Conservation (phyloP, 345 rosid species). For the Pugionium dolabratum region DNA sequence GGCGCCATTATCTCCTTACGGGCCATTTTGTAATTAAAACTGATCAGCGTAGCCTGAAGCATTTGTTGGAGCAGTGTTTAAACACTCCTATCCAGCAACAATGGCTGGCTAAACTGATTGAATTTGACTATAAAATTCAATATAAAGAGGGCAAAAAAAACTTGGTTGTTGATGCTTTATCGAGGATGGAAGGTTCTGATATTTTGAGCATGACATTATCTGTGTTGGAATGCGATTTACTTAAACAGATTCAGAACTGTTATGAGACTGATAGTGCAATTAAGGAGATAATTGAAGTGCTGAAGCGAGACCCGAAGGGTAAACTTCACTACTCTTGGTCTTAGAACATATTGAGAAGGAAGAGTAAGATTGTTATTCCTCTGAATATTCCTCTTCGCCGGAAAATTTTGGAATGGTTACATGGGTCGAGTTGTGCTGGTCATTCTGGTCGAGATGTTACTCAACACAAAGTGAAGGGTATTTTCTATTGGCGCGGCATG, state of each 20-base stretch:
- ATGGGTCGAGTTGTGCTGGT: not conserved
- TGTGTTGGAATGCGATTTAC: not conserved
- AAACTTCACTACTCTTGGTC: not conserved
- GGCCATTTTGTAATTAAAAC: too few species aligned
- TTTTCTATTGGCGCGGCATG: not conserved
- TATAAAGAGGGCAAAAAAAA: not conserved
- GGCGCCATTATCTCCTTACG: too few species aligned
- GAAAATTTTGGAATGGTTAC: not conserved
- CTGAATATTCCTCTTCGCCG: not conserved
- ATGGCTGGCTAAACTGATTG: too few species aligned
- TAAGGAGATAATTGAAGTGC: not conserved
- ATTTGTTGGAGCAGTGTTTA: too few species aligned
- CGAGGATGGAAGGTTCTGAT: not conserved
- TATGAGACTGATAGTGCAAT: not conserved
- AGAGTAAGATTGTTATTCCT: not conserved
- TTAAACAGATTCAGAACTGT: not conserved
- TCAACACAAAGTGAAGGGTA: not conserved
- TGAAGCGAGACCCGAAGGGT: not conserved
- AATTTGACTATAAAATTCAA: too few species aligned
- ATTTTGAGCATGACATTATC: not conserved
- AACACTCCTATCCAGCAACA: too few species aligned
- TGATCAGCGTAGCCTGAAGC: too few species aligned
- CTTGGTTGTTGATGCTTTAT: not conserved
- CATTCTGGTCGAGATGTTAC: not conserved
- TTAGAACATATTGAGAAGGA: not conserved